phyloP scores from a whole-genome alignment of 371 early-diverging fungal genomes.

The Mucor plumbeus region DNA sequence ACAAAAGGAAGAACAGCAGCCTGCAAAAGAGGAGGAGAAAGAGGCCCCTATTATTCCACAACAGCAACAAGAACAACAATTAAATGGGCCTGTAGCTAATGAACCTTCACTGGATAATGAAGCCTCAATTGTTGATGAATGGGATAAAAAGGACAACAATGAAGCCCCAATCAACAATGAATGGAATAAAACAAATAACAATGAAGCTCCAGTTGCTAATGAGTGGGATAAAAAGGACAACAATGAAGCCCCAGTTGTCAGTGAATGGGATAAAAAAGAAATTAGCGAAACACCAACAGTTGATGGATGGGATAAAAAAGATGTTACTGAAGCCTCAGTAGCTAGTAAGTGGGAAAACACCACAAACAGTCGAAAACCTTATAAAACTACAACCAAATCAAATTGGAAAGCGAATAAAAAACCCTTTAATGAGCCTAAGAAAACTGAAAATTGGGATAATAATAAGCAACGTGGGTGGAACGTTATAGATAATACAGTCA shows the following conservation, averaged over 20 bases:
- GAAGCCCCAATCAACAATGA: not conserved
- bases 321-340: not conserved
- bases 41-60: not conserved
- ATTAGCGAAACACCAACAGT: no score
- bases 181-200: not conserved
- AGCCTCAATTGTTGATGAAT: not conserved
- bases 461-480: not conserved
- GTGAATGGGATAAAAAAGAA: no score
- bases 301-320: not conserved
- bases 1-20: not conserved
- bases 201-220: not conserved
- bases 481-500: not conserved
- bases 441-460: not conserved
- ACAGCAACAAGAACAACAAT: not conserved
- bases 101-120: not conserved
- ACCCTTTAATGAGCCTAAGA: not conserved
- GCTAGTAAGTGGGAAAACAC: not conserved
- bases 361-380: not conserved
- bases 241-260: no score
- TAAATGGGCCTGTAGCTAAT: not conserved
- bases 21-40: not conserved
- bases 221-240: no score
- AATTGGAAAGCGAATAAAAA: not conserved
- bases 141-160: not conserved
- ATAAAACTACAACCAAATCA: not conserved